phyloP scores from a whole-genome alignment of 257 asterid species.

The Coffea eugenioides region DNA sequence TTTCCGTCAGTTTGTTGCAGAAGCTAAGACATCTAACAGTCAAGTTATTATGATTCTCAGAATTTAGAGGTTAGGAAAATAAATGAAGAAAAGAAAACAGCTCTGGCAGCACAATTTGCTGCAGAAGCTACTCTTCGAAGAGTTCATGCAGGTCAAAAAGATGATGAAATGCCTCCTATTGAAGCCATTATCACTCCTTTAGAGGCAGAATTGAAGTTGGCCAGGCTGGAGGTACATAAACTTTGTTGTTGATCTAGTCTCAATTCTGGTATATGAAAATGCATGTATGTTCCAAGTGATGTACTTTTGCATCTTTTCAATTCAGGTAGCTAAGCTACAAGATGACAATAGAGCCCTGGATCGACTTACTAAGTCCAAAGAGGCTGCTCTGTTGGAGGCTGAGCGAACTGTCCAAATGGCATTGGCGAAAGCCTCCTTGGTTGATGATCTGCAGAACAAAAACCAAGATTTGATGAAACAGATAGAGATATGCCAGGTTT shows the following conservation, averaged over 20 bases:
- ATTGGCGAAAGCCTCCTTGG: constrained; percentile 84
- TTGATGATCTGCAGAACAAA: constrained; percentile 86
- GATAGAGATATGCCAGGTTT: constrained; percentile 91
- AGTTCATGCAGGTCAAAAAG: constrained; percentile 93
- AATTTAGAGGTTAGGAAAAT: constrained; percentile 78
- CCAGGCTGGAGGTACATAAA: constrained; percentile 66
- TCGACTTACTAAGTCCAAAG: constrained; percentile 90
- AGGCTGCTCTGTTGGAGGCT: constrained; percentile 88
- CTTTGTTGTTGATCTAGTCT: background rate
- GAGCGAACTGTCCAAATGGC: constrained; percentile 82
- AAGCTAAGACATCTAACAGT: constrained; percentile 10
- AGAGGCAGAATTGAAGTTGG: constrained; percentile 90
- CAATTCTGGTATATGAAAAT: background rate
- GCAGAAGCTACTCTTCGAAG: constrained; percentile 96
- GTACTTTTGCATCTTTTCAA: constrained; percentile 3
- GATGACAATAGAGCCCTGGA: constrained; percentile 91
- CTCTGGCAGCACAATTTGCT: constrained; percentile 88
- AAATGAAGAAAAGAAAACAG: constrained; percentile 83
- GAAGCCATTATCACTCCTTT: constrained; percentile 90
- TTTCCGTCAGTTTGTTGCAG: background rate
- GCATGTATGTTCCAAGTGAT: constrained; percentile 5
- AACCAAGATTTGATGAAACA: constrained; percentile 84
- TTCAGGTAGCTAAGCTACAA: constrained; percentile 78
- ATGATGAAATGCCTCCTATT: constrained; percentile 93
- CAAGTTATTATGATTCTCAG: constrained; percentile 45